phyloP scores from a whole-genome alignment of 345 rosid species.

The Luvunga scandens region DNA sequence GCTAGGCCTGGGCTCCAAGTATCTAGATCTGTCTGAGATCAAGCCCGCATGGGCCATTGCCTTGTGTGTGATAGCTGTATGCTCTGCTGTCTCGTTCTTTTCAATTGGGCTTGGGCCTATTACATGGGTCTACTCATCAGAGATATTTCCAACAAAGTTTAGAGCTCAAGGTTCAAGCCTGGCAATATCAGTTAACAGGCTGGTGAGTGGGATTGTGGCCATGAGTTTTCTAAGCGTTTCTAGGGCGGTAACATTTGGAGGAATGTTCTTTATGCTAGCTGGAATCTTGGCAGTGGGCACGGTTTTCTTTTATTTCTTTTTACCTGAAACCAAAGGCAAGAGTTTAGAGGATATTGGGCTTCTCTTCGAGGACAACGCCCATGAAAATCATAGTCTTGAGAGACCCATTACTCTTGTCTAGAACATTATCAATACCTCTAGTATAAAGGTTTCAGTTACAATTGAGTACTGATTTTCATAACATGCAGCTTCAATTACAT shows the following conservation, averaged over 20 bases:
- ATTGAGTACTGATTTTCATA: background rate
- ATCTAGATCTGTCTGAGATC: slow-evolving; percentile 24
- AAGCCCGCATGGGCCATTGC: slow-evolving; percentile 41
- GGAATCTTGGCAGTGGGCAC: slow-evolving; percentile 51
- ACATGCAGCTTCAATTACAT: background rate
- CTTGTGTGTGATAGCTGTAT: slow-evolving; percentile 35
- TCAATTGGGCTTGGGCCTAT: slow-evolving; percentile 82
- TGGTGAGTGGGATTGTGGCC: slow-evolving; percentile 69
- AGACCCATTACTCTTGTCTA: too few species aligned
- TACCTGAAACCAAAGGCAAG: slow-evolving; percentile 79
- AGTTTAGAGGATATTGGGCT: slow-evolving; percentile 61
- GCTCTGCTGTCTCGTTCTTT: slow-evolving; percentile 52
- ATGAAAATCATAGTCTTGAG: background rate
- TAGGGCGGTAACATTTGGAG: slow-evolving; percentile 46
- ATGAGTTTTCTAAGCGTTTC: slow-evolving; percentile 61
- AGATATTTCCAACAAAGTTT: slow-evolving; percentile 65
- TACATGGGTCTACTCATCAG: slow-evolving; percentile 81
- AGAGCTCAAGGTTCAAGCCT: slow-evolving; percentile 70
- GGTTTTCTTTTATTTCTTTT: slow-evolving; percentile 46
- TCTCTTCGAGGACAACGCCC: slow-evolving; percentile 44
- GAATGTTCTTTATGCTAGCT: slow-evolving; percentile 51
- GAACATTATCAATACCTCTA: background rate
- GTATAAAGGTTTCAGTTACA: background rate
- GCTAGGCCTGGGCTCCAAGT: slow-evolving; percentile 45
- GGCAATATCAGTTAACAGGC: slow-evolving; percentile 60